Percentiles rank a stretch among this genome's conserved stretches.
These are phyloP conservation scores for Aspergillus candidus DNA, from an alignment of 2,329 filamentous ascomycete species.

Conservation along the genomic window DNA sequence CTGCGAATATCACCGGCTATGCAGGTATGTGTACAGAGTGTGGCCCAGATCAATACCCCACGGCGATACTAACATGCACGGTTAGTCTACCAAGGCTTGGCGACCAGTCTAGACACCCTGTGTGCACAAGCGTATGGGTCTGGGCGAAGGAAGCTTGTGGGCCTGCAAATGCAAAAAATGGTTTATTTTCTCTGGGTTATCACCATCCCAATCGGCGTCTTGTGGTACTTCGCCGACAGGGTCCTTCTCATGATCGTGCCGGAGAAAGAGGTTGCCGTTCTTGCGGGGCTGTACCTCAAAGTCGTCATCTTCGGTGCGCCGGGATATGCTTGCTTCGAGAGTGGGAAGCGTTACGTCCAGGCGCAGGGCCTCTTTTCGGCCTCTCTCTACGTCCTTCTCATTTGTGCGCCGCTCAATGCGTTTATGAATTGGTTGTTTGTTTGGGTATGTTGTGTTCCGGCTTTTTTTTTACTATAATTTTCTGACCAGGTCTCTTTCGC, in stretches of 20 bases:
- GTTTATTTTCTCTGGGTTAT: slow-evolving; percentile 67
- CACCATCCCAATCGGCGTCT: slow-evolving; percentile 63
- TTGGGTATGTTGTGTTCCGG: slow-evolving; percentile 49
- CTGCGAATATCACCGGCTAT: slow-evolving; percentile 70
- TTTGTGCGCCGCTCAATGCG: slow-evolving; percentile 76
- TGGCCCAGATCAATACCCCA: neutral
- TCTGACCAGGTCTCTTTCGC: neutral
- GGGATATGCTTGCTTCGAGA: slow-evolving; percentile 70
- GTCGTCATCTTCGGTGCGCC: slow-evolving; percentile 65
- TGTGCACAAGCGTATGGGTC: slow-evolving; percentile 93
- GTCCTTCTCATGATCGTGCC: slow-evolving; percentile 65
- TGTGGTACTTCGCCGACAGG: slow-evolving; percentile 64
- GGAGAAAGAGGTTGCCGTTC: slow-evolving; percentile 60
- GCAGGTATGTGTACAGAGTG: slow-evolving; percentile 25
- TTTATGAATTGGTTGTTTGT: slow-evolving; percentile 76
- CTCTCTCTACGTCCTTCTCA: slow-evolving; percentile 72
- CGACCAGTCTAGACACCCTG: slow-evolving; percentile 84
- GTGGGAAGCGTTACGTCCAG: slow-evolving; percentile 78
- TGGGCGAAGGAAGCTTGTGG: slow-evolving; percentile 82
- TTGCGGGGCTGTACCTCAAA: slow-evolving; percentile 69
- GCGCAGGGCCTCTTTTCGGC: slow-evolving; percentile 81
- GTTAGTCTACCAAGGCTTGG: slow-evolving; percentile 68
- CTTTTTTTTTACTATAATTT: neutral
- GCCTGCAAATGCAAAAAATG: slow-evolving; percentile 76
- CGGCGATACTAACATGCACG: neutral